Conservation (phyloP, 192 early-diverging fungal genomes). For the Coemansia sp. region DNA sequence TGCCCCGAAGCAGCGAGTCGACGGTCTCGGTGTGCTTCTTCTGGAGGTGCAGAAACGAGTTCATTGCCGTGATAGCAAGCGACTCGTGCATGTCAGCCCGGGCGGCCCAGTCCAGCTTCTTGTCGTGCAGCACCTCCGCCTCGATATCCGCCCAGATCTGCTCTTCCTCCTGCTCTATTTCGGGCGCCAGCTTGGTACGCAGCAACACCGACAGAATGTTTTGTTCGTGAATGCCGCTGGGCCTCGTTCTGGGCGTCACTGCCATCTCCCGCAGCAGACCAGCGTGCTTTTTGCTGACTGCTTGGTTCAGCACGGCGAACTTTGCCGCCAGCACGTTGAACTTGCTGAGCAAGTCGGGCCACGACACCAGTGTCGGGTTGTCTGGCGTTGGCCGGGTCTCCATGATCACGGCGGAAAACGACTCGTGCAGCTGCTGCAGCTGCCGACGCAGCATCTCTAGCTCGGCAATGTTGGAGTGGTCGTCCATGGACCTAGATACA, state of each 20-base stretch:
- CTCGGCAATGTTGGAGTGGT: slow-evolving; percentile 39
- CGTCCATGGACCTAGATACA: not conserved
- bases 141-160: slow-evolving; percentile 35
- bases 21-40: slow-evolving; percentile 29
- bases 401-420: slow-evolving; percentile 40
- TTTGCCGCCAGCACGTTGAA: slow-evolving; percentile 54
- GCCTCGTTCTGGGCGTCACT: slow-evolving; percentile 42
- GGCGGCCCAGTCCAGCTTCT: slow-evolving; percentile 21
- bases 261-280: slow-evolving; percentile 39
- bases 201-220: slow-evolving; percentile 51
- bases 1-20: slow-evolving; percentile 15
- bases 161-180: slow-evolving; percentile 53
- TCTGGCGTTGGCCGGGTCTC: slow-evolving; percentile 50
- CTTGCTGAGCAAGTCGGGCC: slow-evolving; percentile 55
- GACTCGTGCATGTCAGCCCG: slow-evolving; percentile 37
- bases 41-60: slow-evolving; percentile 29
- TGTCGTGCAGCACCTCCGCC: slow-evolving; percentile 25
- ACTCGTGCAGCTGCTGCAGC: slow-evolving; percentile 54
- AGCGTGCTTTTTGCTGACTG: slow-evolving; percentile 36
- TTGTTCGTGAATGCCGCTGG: slow-evolving; percentile 47
- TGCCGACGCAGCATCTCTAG: slow-evolving; percentile 53
- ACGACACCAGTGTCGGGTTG: slow-evolving; percentile 37
- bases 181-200: slow-evolving; percentile 54
- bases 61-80: slow-evolving; percentile 38
- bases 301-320: slow-evolving; percentile 47